Evolutionary conservation across 176 grass and related monocot species (phyloP).

Genomic region (Puccinellia tenuiflora): DNA sequence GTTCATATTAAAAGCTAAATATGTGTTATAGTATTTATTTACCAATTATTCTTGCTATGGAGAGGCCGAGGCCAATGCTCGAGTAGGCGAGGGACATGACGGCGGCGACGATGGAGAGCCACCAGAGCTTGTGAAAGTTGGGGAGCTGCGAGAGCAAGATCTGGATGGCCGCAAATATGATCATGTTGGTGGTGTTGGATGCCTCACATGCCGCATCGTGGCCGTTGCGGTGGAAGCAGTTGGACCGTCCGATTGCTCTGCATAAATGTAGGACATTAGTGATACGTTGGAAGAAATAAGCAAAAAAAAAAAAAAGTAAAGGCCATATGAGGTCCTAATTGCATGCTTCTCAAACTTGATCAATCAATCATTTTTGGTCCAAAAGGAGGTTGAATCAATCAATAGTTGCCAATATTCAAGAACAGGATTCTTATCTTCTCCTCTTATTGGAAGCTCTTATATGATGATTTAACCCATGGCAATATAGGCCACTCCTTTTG

Average conservation of each 20-base stretch:
- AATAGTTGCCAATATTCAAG: neutral
- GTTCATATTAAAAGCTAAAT: neutral
- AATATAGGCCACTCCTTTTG: conserved; percentile 31
- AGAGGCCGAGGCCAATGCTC: conserved; percentile 72
- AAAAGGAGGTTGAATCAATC: neutral
- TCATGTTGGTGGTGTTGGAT: conserved; percentile 53
- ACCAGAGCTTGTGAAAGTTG: conserved; percentile 91
- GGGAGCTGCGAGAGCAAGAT: conserved; percentile 73
- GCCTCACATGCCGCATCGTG: conserved; percentile 33
- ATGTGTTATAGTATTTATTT: neutral
- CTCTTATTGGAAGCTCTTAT: neutral
- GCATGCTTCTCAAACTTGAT: neutral
- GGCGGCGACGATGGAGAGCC: conserved; percentile 83
- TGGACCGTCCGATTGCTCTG: conserved; percentile 68
- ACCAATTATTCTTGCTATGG: conserved; percentile 86
- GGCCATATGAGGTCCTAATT: neutral
- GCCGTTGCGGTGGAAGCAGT: conserved; percentile 70
- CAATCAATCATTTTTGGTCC: neutral
- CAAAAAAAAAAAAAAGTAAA: neutral
- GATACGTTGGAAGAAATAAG: neutral
- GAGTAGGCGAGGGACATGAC: conserved; percentile 89
- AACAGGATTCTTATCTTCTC: neutral
- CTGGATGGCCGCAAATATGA: conserved; percentile 77
- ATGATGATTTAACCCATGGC: neutral
- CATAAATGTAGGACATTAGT: neutral